Conservation (phyloP, 306 rosid genomes). For the Cicer bijugum region DNA sequence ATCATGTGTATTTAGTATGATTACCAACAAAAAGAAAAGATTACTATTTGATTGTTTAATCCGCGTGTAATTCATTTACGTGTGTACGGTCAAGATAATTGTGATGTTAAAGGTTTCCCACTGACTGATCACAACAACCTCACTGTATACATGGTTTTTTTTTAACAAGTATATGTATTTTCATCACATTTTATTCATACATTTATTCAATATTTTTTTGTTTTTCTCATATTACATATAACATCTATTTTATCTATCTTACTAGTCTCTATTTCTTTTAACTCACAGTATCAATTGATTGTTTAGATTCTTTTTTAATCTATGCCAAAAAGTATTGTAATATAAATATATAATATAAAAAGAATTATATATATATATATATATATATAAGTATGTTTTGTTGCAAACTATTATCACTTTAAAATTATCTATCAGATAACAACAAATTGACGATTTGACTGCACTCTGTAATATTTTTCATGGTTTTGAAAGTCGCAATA, state of each 20-base stretch:
- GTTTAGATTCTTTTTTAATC: not conserved
- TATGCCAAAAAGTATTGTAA: conserved; percentile 3
- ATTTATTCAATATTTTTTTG: no score
- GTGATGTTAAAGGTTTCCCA: conserved; percentile 6
- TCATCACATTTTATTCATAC: no score
- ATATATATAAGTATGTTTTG: not conserved
- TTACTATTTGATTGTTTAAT: not conserved
- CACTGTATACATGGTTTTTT: not conserved
- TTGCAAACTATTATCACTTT: not conserved
- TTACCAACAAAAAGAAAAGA: not conserved
- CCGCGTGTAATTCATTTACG: not conserved
- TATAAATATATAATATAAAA: not conserved
- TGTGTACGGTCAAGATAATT: not conserved
- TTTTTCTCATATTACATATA: no score
- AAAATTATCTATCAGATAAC: conserved; percentile 9
- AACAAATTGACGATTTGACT: conserved; percentile 49
- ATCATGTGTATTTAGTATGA: not conserved
- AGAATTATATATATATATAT: not conserved
- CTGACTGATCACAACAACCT: conserved; percentile 25
- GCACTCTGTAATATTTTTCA: conserved; percentile 33
- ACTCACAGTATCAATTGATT: no score
- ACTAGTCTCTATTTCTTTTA: no score
- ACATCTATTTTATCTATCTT: no score
- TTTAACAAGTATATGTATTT: not conserved
- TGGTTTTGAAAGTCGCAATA: conserved; percentile 43